phyloP scores from a whole-genome alignment of 2,329 filamentous ascomycete genomes.

The Fusarium devonianum region DNA sequence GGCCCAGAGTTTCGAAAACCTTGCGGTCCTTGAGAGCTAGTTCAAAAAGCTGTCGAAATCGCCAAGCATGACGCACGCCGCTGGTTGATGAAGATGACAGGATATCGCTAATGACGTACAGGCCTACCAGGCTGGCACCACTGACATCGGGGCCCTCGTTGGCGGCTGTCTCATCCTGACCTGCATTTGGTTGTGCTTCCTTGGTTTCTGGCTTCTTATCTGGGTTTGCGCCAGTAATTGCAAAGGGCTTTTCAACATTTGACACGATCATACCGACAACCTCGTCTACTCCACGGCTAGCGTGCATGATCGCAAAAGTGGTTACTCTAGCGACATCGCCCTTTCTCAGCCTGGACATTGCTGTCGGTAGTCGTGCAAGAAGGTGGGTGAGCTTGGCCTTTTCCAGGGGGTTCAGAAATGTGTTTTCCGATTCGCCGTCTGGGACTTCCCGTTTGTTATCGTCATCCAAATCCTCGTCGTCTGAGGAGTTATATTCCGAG shows the following conservation, averaged over 20 bases:
- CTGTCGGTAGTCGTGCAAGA: slow-evolving; percentile 81
- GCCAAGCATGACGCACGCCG: slow-evolving; percentile 84
- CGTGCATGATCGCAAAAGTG: slow-evolving; percentile 87
- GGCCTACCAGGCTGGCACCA: slow-evolving; percentile 76
- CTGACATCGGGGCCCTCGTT: slow-evolving; percentile 68
- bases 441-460: slow-evolving; percentile 60
- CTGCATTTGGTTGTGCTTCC: slow-evolving; percentile 33
- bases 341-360: slow-evolving; percentile 75
- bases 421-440: slow-evolving; percentile 57
- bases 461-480: slow-evolving; percentile 77
- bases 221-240: slow-evolving; percentile 74
- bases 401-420: slow-evolving; percentile 81
- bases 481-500: slow-evolving; percentile 84
- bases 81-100: slow-evolving; percentile 79
- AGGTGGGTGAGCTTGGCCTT: slow-evolving; percentile 86
- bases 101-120: slow-evolving; percentile 82
- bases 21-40: slow-evolving; percentile 70
- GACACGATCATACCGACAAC: slow-evolving; percentile 87
- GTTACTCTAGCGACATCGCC: slow-evolving; percentile 88
- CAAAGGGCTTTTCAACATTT: slow-evolving; percentile 81
- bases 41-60: slow-evolving; percentile 84
- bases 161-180: slow-evolving; percentile 48
- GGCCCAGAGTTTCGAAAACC: slow-evolving; percentile 78
- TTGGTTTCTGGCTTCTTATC: slow-evolving; percentile 53
- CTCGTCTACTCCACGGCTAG: slow-evolving; percentile 84